Conservation (phyloP, 2,329 filamentous ascomycete species). For the Juglanconis oblonga region DNA sequence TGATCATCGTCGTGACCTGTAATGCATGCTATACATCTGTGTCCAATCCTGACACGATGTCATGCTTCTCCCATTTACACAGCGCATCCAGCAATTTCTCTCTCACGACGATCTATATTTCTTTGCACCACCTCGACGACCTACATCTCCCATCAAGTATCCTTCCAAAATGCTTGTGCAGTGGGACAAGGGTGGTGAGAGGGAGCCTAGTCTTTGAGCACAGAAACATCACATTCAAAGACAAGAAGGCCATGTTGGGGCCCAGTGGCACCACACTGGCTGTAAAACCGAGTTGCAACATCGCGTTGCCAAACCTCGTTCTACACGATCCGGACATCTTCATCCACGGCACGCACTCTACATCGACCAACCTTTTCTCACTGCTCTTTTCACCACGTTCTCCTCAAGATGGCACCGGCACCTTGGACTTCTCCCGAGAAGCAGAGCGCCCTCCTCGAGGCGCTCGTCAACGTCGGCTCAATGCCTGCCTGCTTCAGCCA, state of each 20-base stretch:
- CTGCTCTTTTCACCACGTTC: background rate
- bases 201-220: background rate
- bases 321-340: background rate
- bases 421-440: background rate
- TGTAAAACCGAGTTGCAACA: no score
- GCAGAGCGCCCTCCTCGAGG: slow-evolving; percentile 20
- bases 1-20: no score
- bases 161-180: background rate
- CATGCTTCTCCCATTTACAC: background rate
- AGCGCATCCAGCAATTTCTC: no score
- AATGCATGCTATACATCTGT: no score
- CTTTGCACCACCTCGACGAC: no score
- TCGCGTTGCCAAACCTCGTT: no score
- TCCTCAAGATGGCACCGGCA: background rate
- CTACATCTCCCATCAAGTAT: background rate
- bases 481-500: background rate
- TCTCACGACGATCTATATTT: no score
- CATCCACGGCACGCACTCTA: background rate
- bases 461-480: slow-evolving; percentile 18
- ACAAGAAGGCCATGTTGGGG: background rate
- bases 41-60: no score
- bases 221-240: background rate
- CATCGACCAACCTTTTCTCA: background rate
- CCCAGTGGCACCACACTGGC: background rate
- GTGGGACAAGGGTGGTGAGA: background rate